Conservation (phyloP, 2,329 filamentous ascomycete genomes). For the Penicillium sp. region DNA sequence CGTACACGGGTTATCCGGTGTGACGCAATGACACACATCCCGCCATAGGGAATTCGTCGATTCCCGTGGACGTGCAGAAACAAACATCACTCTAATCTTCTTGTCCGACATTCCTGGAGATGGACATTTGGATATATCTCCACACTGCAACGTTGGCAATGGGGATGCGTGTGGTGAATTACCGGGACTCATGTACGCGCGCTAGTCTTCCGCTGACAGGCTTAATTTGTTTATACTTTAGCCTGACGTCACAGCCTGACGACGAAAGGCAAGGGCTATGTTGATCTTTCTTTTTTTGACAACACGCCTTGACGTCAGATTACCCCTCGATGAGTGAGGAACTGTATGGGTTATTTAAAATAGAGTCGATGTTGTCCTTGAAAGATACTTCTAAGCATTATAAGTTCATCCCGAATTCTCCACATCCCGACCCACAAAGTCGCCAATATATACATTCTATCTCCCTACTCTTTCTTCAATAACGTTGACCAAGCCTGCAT, state of each 20-base stretch:
- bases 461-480: not conserved
- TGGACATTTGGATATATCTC: not conserved
- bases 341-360: not conserved
- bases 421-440: not conserved
- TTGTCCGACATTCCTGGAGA: not conserved
- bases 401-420: not conserved
- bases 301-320: not conserved
- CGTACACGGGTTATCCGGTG: not conserved
- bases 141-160: not conserved
- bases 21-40: not conserved
- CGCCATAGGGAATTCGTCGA: not conserved
- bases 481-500: not conserved
- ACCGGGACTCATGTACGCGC: not conserved
- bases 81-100: not conserved
- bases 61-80: not conserved
- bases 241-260: not conserved
- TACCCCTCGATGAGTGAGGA: not conserved
- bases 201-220: not conserved
- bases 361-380: not conserved
- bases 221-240: not conserved
- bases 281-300: not conserved
- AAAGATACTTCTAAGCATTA: not conserved
- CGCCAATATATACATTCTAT: not conserved
- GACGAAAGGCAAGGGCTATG: not conserved
- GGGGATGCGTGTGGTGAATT: not conserved